Evolutionary conservation across 2,329 filamentous ascomycete species (phyloP).

Genomic region (Nemania sp.): DNA sequence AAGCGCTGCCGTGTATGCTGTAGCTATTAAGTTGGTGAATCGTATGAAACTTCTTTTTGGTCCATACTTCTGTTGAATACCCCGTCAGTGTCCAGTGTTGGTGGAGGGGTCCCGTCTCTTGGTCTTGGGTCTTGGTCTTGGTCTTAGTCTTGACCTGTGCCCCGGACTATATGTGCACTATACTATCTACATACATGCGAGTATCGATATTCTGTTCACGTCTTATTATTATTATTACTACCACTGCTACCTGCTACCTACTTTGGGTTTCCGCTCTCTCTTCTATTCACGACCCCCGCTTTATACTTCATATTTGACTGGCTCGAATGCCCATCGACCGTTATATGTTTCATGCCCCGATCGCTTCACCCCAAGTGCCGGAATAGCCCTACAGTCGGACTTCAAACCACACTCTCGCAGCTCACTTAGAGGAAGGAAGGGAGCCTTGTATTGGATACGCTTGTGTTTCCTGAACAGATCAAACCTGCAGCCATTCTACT

Average conservation of each 20-base stretch:
- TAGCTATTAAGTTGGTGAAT: slow-evolving; percentile 18
- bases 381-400: slow-evolving; percentile 28
- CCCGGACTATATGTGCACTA: slow-evolving; percentile 33
- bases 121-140: slow-evolving; percentile 23
- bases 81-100: slow-evolving; percentile 14
- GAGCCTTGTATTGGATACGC: not conserved
- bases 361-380: slow-evolving; percentile 35
- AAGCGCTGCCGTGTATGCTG: slow-evolving; percentile 19
- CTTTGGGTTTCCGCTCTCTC: slow-evolving; percentile 30
- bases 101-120: slow-evolving; percentile 29
- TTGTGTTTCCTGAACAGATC: not conserved
- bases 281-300: slow-evolving; percentile 28
- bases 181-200: slow-evolving; percentile 27
- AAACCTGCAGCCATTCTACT: slow-evolving; percentile 7
- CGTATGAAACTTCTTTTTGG: slow-evolving; percentile 26
- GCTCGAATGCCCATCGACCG: slow-evolving; percentile 33
- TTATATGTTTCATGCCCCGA: slow-evolving; percentile 35
- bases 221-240: slow-evolving; percentile 29
- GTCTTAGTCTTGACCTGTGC: slow-evolving; percentile 21
- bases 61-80: slow-evolving; percentile 19
- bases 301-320: slow-evolving; percentile 43
- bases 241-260: not conserved
- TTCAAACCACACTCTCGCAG: slow-evolving; percentile 28
- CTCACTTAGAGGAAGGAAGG: not conserved
- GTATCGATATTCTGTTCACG: slow-evolving; percentile 26